Percentiles rank a stretch among this genome's conserved stretches.
Evolutionary conservation across 306 rosid species (phyloP).

Genomic region (Begonia peltatifolia): DNA sequence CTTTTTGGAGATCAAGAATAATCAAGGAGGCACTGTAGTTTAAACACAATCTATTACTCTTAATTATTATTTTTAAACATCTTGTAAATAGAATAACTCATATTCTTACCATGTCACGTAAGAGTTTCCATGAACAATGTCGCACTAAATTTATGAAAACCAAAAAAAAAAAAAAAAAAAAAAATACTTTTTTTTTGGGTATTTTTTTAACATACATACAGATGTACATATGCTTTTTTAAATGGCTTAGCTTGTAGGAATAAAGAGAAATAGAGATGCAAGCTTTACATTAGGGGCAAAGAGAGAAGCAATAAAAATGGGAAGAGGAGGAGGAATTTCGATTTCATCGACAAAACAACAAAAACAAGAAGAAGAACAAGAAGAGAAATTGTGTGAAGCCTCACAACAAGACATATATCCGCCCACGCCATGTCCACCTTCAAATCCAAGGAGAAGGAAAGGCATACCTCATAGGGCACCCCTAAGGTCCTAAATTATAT

Average conservation of each 20-base stretch:
- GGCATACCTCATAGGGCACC: conserved; percentile 98
- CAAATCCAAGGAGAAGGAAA: conserved; percentile 80
- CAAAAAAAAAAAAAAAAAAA: no score
- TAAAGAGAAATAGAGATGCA: conserved; percentile 73
- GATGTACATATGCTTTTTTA: not conserved
- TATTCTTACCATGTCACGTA: no score
- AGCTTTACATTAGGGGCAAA: conserved; percentile 45
- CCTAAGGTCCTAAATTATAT: conserved; percentile 42
- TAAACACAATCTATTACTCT: no score
- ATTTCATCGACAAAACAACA: conserved; percentile 9
- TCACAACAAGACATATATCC: conserved; percentile 62
- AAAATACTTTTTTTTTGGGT: not conserved
- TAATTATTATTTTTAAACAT: no score
- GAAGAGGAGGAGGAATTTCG: conserved; percentile 19
- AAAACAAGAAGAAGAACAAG: conserved; percentile 42
- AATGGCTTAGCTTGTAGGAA: conserved; percentile 50
- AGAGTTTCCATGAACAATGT: no score
- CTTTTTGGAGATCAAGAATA: not conserved
- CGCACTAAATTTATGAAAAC: not conserved
- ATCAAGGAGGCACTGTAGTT: not conserved
- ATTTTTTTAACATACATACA: not conserved
- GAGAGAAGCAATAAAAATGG: conserved; percentile 28
- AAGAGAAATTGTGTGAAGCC: conserved; percentile 63
- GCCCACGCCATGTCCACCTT: conserved; percentile 62
- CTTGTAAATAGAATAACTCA: no score